Evolutionary conservation across 2,329 filamentous ascomycete genomes (phyloP), one percentile per base, ranked within the genome.

Genomic region (Ceratocystis papillata): DNA sequence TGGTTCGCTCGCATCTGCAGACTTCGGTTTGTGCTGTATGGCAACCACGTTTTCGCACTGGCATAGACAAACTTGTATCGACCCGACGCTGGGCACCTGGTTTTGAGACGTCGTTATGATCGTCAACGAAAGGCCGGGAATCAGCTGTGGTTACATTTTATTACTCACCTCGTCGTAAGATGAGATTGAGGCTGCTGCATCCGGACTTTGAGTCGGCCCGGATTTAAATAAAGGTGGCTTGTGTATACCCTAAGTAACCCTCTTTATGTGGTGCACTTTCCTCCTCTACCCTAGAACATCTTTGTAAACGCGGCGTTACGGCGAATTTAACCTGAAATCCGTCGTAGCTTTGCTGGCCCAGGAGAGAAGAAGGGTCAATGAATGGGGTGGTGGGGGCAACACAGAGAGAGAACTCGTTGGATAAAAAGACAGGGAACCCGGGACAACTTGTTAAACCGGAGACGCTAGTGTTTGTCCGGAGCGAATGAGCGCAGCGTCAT

Each of bases 71-170:
- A 78, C 72, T 69, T 69, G 48, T 72, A 37, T 48, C 67, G 69
- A 77, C 80, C 80, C 79, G 75, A 80, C 81, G 79, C 80, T 82
- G 79, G 79, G 79, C 79, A 79, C 79, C 79, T 77, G 77, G 74
- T 73, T 78, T 80, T 73, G 77, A 82, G 79, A 79, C 73, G 75
- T 79, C 80, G 79, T 81, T 76, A 79, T 81, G 79, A 75, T 76
- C 73, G 72, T 81, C 77, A 69, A 75, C 73, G 80, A 82, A 70
- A 79, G 75, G 76, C 74, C 77, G 79, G 80, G 80, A 81, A 82
- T 82, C 79, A 81, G 79, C 79, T 81, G 80, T 81, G 81, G 80
- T 79, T 76, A 82, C 79, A 82, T 79, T 28, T 64, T 45, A 48
- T 45, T 41, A 28, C 53, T 41, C 22, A 41, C 22, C 22, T 53